These are phyloP conservation scores for Starmerella davenportii DNA, from an alignment of 805 yeast species.

Conservation along the genomic window DNA sequence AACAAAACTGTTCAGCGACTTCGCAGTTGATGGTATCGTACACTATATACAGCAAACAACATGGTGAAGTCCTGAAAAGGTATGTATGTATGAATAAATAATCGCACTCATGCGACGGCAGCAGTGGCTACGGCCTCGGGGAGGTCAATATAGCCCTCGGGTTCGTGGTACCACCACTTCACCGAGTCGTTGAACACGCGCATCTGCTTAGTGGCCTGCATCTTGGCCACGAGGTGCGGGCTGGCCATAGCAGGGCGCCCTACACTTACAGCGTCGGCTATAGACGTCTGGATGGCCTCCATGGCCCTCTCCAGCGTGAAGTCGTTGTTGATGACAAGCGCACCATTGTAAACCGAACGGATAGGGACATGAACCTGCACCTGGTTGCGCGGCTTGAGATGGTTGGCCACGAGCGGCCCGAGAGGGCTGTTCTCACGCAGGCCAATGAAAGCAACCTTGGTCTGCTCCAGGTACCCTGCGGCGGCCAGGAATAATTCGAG, in stretches of 20 bases:
- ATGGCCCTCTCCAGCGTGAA: conserved; percentile 12
- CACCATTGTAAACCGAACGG: conserved; percentile 13
- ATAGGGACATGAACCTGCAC: conserved; percentile 6
- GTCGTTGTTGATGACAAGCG: conserved; percentile 14
- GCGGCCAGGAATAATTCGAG: conserved; percentile 23
- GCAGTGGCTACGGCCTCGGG: conserved; percentile 1
- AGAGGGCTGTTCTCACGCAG: conserved; percentile 29
- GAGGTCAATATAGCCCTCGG: conserved; percentile 29
- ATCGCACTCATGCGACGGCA: background rate
- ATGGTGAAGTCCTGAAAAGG: background rate
- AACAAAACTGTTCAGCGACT: too few species aligned
- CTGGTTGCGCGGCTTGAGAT: conserved; percentile 7
- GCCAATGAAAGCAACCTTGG: conserved; percentile 30
- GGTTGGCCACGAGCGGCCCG: conserved; percentile 8
- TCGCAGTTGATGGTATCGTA: too few species aligned
- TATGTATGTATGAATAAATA: background rate
- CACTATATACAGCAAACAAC: too few species aligned
- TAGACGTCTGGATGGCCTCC: conserved; percentile 8
- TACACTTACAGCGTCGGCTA: conserved; percentile 22
- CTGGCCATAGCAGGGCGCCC: conserved; percentile 36
- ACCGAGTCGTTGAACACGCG: conserved; percentile 25
- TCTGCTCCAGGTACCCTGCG: conserved; percentile 16
- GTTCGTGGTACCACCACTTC: conserved; percentile 29
- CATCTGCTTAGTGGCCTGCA: conserved; percentile 27
- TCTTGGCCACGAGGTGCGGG: conserved; percentile 34